Evolutionary conservation across 1,284 basidiomycete species (phyloP).

Genomic region (Pseudozyma thailandica): DNA sequence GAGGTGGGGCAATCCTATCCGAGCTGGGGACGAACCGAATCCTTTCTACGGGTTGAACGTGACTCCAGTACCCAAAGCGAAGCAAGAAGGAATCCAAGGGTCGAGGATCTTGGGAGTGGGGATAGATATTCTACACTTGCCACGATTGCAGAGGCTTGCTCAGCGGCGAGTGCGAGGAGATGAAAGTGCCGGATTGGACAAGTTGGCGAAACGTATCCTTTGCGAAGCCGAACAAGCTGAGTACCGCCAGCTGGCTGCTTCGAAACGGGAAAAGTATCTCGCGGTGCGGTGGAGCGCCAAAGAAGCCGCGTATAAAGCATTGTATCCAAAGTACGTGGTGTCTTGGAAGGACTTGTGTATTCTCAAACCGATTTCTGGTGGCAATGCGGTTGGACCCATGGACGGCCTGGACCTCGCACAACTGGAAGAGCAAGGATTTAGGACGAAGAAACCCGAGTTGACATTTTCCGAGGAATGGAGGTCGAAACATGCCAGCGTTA

Average conservation of each 20-base stretch:
- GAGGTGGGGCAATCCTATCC: constrained; percentile 65
- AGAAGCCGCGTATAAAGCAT: constrained; percentile 88
- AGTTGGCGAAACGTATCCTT: constrained; percentile 40
- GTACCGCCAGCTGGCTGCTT: constrained; percentile 7
- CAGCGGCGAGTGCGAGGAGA: constrained; percentile 8
- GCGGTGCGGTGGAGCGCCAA: constrained; percentile 72
- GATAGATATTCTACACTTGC: constrained; percentile 56
- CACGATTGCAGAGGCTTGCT: constrained; percentile 46
- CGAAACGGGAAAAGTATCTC: constrained; percentile 23
- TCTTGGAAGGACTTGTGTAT: constrained; percentile 79
- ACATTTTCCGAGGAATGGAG: constrained; percentile 41
- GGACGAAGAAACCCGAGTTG: constrained; percentile 36
- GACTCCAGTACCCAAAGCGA: constrained; percentile 11
- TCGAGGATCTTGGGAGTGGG: constrained; percentile 60
- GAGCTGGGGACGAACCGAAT: constrained; percentile 65
- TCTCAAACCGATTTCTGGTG: constrained; percentile 13
- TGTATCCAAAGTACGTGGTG: constrained; percentile 75
- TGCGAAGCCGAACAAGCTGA: constrained; percentile 22
- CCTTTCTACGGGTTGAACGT: constrained; percentile 61
- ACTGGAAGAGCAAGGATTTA: constrained; percentile 19
- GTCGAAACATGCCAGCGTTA: constrained; percentile 45
- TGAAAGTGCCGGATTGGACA: constrained; percentile 16
- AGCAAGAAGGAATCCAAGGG: background rate
- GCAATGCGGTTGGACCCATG: background rate
- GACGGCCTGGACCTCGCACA: constrained; percentile 7